Evolutionary conservation across 208 protist species (phyloP), one percentile per base, ranked within the genome.

Genomic region (Leishmania tarentolae): DNA sequence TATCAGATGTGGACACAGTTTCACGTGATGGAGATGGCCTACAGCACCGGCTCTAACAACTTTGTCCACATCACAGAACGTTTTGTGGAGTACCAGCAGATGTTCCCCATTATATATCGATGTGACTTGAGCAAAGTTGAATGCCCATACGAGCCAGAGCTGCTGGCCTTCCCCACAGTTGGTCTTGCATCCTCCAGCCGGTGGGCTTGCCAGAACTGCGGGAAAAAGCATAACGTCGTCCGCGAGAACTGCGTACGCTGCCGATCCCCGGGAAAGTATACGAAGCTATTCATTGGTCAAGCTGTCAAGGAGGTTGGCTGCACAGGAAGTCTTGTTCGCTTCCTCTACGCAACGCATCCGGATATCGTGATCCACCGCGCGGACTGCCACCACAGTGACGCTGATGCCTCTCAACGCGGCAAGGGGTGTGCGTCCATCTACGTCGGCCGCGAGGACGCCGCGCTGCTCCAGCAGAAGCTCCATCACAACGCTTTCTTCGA

Each of bases 401-500:
- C 61, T 56, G 63, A 77, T 28, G 53, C 3, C n/a, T 24, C 37
- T 4, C 81, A 77, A 9, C 65, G 91, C 15, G 85, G 89, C 31
- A 90, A 87, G 66, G 90, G 88, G 13, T 94, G 91, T 50, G 89
- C 88, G 0, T 87, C 91, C 57, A 69, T 96, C n/a, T 93, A 96
- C 75, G 90, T 96, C 4, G n/a, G 63, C 35, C 66, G 77, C 9
- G 82, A 86, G 17, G 83, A 91, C 4, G 89, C 83, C 9, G 63
- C 71, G 31, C 83, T 86, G 65, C 63, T 96, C 52, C 73, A 87
- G 6, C 6, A 40, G 7, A 90, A 88, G 69, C 78, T 96, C 8
- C 81, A 96, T 69, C 80, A 80, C 46, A 93, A 93, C 78, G 91
- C 91, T 31, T 95, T 92, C 78, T 93, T 94, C 68, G 91, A 96